These are phyloP conservation scores for Haplosporangium gracile DNA, from an alignment of 192 early-diverging fungal genomes.

Conservation along the genomic window DNA sequence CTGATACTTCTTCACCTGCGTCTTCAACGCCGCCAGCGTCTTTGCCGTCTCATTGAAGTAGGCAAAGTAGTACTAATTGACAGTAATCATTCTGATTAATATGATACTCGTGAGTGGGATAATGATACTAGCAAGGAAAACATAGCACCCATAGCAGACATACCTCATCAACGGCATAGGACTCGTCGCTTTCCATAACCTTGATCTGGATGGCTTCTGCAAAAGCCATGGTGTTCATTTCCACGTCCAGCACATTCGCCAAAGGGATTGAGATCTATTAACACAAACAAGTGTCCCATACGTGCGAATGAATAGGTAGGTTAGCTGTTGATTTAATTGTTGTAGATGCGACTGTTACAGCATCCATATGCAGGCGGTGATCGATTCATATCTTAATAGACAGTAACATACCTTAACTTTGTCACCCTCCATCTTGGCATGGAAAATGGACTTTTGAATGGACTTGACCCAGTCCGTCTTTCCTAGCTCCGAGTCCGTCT, in stretches of 20 bases:
- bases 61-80: constrained; percentile 71
- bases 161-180: constrained; percentile 71
- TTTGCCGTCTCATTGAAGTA: constrained; percentile 69
- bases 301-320: not conserved
- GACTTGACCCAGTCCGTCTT: constrained; percentile 72
- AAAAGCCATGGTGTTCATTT: constrained; percentile 62
- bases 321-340: not conserved
- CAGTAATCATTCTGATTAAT: not conserved
- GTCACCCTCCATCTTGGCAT: constrained; percentile 68
- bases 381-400: not conserved
- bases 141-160: not conserved
- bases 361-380: not conserved
- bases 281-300: not conserved
- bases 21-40: constrained; percentile 49
- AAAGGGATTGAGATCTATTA: constrained; percentile 66
- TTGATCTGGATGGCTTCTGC: constrained; percentile 67
- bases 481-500: constrained; percentile 67
- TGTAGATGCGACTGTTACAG: no score
- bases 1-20: constrained; percentile 39
- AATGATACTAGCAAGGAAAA: not conserved
- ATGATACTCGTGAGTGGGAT: no score
- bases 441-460: constrained; percentile 68
- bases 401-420: constrained; percentile 62
- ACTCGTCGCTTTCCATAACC: constrained; percentile 66
- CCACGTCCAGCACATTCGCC: constrained; percentile 65